Conservation (phyloP, 495 filamentous ascomycete species). For the Melanomma pulvis-pyrius region DNA sequence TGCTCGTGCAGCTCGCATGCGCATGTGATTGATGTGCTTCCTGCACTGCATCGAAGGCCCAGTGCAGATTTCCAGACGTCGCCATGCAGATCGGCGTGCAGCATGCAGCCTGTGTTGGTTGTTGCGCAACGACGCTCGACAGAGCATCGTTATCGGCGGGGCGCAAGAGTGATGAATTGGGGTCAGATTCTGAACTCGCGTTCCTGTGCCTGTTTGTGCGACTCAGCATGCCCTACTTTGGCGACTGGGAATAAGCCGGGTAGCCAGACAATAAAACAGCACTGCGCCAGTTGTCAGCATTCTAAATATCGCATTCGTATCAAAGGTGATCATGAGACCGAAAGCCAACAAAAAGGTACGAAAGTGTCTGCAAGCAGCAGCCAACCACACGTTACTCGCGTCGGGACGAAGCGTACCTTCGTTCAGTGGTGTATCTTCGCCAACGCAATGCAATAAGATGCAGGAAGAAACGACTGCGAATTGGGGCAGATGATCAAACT, state of each 20-base stretch:
- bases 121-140: background rate
- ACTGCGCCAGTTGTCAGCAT: background rate
- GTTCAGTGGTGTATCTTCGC: background rate
- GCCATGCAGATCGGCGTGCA: background rate
- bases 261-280: background rate
- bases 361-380: background rate
- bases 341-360: background rate
- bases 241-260: background rate
- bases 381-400: background rate
- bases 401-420: background rate
- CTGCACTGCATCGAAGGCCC: slow-evolving; percentile 19
- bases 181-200: background rate
- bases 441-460: background rate
- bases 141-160: background rate
- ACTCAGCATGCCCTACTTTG: background rate
- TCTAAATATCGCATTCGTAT: background rate
- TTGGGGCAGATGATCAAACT: background rate
- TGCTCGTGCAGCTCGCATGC: slow-evolving; percentile 20
- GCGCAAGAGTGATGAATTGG: background rate
- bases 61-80: slow-evolving; percentile 28
- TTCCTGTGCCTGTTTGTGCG: background rate
- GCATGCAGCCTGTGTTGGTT: background rate
- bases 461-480: background rate
- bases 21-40: slow-evolving; percentile 28
- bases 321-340: slow-evolving; percentile 11